phyloP scores from a whole-genome alignment of 257 asterid genomes.

The Anisodus acutangulus region DNA sequence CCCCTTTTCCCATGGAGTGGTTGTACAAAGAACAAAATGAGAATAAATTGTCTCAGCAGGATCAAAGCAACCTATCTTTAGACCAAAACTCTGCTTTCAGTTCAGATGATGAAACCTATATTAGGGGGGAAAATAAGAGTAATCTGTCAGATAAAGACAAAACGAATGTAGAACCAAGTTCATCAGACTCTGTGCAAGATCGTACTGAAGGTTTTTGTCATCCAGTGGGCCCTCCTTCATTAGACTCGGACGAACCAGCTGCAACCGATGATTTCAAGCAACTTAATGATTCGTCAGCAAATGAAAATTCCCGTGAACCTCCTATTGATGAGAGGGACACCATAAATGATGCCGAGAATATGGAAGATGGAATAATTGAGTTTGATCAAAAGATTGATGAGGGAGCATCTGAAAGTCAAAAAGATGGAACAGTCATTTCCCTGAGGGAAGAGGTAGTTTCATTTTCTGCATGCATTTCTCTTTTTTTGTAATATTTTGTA shows the following conservation, averaged over 20 bases:
- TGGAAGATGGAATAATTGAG: constrained; percentile 45
- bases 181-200: constrained; percentile 46
- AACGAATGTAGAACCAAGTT: constrained; percentile 26
- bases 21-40: constrained; percentile 63
- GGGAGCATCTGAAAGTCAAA: constrained; percentile 45
- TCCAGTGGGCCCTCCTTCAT: constrained; percentile 63
- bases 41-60: constrained; percentile 37
- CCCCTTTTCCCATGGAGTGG: constrained; percentile 89
- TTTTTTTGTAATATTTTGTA: constrained; percentile 30
- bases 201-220: constrained; percentile 45
- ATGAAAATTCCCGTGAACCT: constrained; percentile 43
- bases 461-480: constrained; percentile 25
- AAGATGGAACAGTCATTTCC: constrained; percentile 52
- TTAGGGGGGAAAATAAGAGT: constrained; percentile 43
- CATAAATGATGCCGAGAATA: constrained; percentile 39
- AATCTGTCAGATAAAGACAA: constrained; percentile 38
- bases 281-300: constrained; percentile 44
- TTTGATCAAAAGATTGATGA: constrained; percentile 44
- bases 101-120: constrained; percentile 42
- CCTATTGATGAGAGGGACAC: constrained; percentile 34
- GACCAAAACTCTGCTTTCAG: constrained; percentile 43
- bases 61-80: constrained; percentile 36
- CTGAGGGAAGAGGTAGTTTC: constrained; percentile 71
- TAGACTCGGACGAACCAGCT: constrained; percentile 63
- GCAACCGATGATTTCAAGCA: constrained; percentile 45